phyloP scores from a whole-genome alignment of 225 moss, liverwort and hornwort species.

The Neckera pumila region DNA sequence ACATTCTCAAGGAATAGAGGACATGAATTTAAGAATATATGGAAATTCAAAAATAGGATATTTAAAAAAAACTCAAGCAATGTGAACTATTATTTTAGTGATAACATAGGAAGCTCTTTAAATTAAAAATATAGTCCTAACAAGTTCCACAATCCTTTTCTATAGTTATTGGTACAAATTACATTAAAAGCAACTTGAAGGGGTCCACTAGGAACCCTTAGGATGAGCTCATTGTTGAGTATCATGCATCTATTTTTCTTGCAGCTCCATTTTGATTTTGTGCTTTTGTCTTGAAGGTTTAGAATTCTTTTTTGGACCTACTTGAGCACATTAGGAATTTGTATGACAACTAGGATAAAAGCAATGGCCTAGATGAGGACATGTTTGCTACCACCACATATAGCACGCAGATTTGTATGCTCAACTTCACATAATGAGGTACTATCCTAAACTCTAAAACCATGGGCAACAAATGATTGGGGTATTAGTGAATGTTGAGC shows the following conservation, averaged over 20 bases:
- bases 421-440: not conserved
- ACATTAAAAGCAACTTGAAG: rapidly evolving
- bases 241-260: not conserved
- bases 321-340: not conserved
- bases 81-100: not conserved
- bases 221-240: not conserved
- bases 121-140: not conserved
- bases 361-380: rapidly evolving
- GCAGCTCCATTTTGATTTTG: not conserved
- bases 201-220: too few relatives aligned
- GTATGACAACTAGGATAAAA: not conserved
- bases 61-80: not conserved
- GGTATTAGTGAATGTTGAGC: not conserved
- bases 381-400: not conserved
- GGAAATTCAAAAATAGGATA: not conserved
- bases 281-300: not conserved
- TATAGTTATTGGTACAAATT: not conserved
- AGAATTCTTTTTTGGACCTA: rapidly evolving
- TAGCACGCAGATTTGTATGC: rapidly evolving
- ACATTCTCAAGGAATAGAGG: rapidly evolving
- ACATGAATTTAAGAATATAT: rapidly evolving
- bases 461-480: not conserved
- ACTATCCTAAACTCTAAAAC: not conserved
- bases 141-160: rapidly evolving
- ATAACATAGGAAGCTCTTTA: not conserved